Evolutionary conservation across 164 flowering plant species (phyloP).

Genomic region (Saururus chinensis): DNA sequence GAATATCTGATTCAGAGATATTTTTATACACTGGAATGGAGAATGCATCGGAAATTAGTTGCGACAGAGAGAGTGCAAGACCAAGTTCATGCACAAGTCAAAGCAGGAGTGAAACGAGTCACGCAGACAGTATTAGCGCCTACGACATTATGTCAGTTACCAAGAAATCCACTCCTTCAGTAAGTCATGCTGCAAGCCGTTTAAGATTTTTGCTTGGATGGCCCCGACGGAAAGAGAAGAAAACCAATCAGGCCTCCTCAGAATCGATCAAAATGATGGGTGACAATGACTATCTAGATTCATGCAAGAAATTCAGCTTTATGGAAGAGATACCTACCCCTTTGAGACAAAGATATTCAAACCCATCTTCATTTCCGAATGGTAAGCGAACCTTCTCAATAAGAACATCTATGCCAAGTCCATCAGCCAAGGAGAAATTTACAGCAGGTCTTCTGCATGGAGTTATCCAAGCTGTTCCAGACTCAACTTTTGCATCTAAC

Average conservation of each 20-base stretch:
- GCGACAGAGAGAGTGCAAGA: slow-evolving; percentile 25
- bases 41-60: slow-evolving; percentile 23
- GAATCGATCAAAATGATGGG: slow-evolving; percentile 11
- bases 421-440: slow-evolving; percentile 60
- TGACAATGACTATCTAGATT: slow-evolving; percentile 22
- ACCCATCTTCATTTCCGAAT: slow-evolving; percentile 38
- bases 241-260: slow-evolving; percentile 7
- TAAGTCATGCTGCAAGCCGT: slow-evolving; percentile 41
- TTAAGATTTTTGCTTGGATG: slow-evolving; percentile 58
- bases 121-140: slow-evolving; percentile 14
- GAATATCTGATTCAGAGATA: slow-evolving; percentile 79
- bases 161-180: slow-evolving; percentile 23
- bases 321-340: slow-evolving; percentile 51
- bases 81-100: slow-evolving; percentile 28
- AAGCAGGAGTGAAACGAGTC: slow-evolving; percentile 29
- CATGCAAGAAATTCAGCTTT: slow-evolving; percentile 24
- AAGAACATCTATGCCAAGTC: slow-evolving; percentile 66
- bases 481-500: slow-evolving; percentile 12
- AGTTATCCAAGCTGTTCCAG: slow-evolving; percentile 53
- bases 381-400: slow-evolving; percentile 63
- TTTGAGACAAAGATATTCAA: slow-evolving; percentile 59
- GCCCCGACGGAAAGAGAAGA: slow-evolving; percentile 42
- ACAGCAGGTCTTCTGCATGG: slow-evolving; percentile 67
- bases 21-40: slow-evolving; percentile 48
- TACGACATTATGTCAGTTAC: slow-evolving; percentile 6